Percentiles rank a stretch among this genome's conserved stretches.
These are phyloP conservation scores for Euphorbia schlechtendalii DNA, from an alignment of 441 rosid species.

Conservation along the genomic window DNA sequence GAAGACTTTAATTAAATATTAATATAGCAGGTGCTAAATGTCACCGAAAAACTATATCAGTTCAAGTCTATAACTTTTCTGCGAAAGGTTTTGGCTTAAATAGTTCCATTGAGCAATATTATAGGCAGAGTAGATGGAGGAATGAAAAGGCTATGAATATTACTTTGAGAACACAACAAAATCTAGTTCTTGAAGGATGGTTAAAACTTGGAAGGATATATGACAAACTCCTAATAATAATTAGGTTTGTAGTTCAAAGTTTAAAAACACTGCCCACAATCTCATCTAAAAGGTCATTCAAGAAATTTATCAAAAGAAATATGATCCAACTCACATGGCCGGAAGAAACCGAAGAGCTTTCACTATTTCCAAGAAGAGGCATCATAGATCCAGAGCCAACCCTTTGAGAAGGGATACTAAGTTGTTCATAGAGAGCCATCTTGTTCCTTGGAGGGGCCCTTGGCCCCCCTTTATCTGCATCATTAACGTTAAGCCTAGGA, in stretches of 20 bases:
- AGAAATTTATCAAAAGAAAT: conserved; percentile 3
- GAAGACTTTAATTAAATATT: no score
- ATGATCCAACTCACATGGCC: conserved; percentile 38
- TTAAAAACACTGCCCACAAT: no score
- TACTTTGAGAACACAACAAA: not conserved
- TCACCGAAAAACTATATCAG: no score
- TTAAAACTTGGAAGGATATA: not conserved
- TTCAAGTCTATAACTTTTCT: not conserved
- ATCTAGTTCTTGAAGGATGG: not conserved
- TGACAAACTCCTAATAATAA: not conserved
- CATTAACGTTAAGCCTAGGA: conserved; percentile 82
- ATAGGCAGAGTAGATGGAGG: no score
- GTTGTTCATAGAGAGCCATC: conserved; percentile 95
- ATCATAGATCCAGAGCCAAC: conserved; percentile 37
- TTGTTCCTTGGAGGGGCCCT: conserved; percentile 96
- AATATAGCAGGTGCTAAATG: no score
- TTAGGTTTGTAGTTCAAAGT: not conserved
- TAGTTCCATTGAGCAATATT: no score
- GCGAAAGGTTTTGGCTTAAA: no score
- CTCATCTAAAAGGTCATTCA: not conserved
- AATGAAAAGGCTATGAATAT: no score
- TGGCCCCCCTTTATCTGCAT: conserved; percentile 83
- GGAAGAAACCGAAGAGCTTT: conserved; percentile 34
- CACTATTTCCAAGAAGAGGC: conserved; percentile 35
- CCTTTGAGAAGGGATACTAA: conserved; percentile 72